Evolutionary conservation across 805 yeast genomes (phyloP), one percentile per base, ranked within the genome.

Genomic region (Sungouiozyma intestinalis): DNA sequence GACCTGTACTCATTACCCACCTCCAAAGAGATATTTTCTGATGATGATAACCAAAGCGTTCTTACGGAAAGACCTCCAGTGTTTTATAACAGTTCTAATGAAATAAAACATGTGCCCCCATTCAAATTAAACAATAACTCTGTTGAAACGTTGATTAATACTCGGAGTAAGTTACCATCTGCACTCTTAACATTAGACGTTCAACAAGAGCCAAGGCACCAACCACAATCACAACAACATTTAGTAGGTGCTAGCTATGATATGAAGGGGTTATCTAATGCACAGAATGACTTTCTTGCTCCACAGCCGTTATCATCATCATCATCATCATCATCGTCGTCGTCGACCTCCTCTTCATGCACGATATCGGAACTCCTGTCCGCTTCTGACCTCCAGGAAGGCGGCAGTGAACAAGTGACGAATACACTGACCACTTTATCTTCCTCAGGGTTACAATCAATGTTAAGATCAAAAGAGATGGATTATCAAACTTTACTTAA

Each of bases 401-500:
- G 29, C 29, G 29, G 11, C 29, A 24, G 29, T 24, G 29, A 24
- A 24, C 29, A 24, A 24, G 29, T 24, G 11, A 24, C 29, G 11
- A 24, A 24, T 24, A 24, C 29, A 24, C 29, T 24, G 11, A 24
- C 29, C 6, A 24, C 29, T 7, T 11, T 24, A 6, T 24, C 29
- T 24, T 24, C 29, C 9, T 7, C 29, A 24, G 29, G 29, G 9
- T 24, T 24, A 24, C 29, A 24, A 11, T 24, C 29, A 24, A 24
- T 24, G 29, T 11, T 24, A 7, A 24, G 29, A 24, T 24, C 29
- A 11, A 48, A 46, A 33, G 47, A 50, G 40, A 43, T 46, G 42
- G 55, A 55, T 42, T 56, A 57, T 40, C 53, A 57, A 35, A 49
- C 54, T 11, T 48, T 57, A 36, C 36, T 55, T 21, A 49, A 52